Percentiles rank a stretch among this genome's conserved stretches.
Evolutionary conservation across 2,329 filamentous ascomycete genomes (phyloP).

Genomic region (Juglanconis juglandina): DNA sequence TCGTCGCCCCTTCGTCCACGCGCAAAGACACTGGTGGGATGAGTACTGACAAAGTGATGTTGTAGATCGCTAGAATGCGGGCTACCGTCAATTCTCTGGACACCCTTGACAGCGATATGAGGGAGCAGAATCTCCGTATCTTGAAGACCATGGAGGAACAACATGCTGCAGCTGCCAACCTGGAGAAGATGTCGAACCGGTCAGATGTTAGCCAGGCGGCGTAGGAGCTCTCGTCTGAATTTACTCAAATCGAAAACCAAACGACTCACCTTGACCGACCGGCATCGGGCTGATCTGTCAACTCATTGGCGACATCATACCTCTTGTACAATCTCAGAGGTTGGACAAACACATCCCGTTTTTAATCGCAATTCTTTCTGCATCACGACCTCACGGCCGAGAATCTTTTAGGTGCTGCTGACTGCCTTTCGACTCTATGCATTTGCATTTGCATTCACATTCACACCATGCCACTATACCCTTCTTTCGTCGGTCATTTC

Average conservation of each 20-base stretch:
- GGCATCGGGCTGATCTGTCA: not conserved
- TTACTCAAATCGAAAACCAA: not conserved
- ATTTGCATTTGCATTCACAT: not conserved
- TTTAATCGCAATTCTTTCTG: not conserved
- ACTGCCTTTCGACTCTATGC: not conserved
- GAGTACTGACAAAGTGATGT: conserved; percentile 12
- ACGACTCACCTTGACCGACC: not conserved
- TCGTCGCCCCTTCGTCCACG: not conserved
- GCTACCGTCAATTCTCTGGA: conserved; percentile 16
- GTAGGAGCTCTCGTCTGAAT: not conserved
- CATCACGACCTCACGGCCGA: not conserved
- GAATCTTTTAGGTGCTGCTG: not conserved
- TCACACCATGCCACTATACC: not conserved
- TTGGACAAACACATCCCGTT: not conserved
- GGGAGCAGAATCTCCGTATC: conserved; percentile 17
- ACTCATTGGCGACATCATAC: not conserved
- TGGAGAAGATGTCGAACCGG: not conserved
- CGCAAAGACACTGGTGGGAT: conserved; percentile 2
- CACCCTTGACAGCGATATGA: conserved; percentile 17
- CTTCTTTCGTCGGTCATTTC: not conserved
- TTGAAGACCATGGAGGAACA: conserved; percentile 15
- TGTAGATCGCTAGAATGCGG: conserved; percentile 19
- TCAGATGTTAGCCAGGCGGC: conserved; percentile 14
- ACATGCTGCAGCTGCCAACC: conserved; percentile 8
- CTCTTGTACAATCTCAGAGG: not conserved